Base-by-base conservation (phyloP, 345 rosid species). In the Hevea brasiliensis region DNA sequence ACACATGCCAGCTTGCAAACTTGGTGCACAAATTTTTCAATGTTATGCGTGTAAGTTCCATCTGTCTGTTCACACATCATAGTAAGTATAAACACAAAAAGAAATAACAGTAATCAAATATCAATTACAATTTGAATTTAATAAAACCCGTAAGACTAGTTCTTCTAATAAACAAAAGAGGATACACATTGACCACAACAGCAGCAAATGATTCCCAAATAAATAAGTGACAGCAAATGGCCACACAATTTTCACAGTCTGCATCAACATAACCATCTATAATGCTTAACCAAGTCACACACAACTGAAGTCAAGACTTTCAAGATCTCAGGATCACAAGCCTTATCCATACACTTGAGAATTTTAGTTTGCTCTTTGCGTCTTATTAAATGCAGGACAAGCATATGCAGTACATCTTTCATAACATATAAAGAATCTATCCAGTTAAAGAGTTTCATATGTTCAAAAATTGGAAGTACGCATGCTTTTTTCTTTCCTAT, bases 21-120 rank as follows among this genome's bases (percentile, higher is more conserved):
- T 87, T 80, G 88, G 45, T 72, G 87, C 9, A 85, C 92, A 79
- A 88, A 88, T 24, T 86, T 89, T 79, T 89, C 98, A 41, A 92
- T 87, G 81, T 74, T 91, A 79, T 91, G 97, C 0, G 85, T 67
- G 72, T 92, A 95, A 59, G 90, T 88, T 70, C 94, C 87, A 85
- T 91, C 98, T 27, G 83, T 81, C 99, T 95, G 89, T 74, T 75
- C 73, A 75, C 10, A 40, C 45, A 78, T 69, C 27, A 82, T 32
- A 32, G n/a, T n/a, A 77, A 37, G 65, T 35, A 66, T 59, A 4
- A 68, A 58, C 37, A 32, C 37, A 32, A 41, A 75, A 10, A 59
- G 17, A 11, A 55, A 2, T 17, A 32, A 24, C 18, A 60, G 11
- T 41, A 3, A 26, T 27, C 4, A 62, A 72, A 37, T 37, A 72